Percentiles rank a stretch among this genome's conserved stretches.
These are phyloP conservation scores for Solanum lycopersicoides DNA, from an alignment of 257 asterid species.

Conservation along the genomic window DNA sequence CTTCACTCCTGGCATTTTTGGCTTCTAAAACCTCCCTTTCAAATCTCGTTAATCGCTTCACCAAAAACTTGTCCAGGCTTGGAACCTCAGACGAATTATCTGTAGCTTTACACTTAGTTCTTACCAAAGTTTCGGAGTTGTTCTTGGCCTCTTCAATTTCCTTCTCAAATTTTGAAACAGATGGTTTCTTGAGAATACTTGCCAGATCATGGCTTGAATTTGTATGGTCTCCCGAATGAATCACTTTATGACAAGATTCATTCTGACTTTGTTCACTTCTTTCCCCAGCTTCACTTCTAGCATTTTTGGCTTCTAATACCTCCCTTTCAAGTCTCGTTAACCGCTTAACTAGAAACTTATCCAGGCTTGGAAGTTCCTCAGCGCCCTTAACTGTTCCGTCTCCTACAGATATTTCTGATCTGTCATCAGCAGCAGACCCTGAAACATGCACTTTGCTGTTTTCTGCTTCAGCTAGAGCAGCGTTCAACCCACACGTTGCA, in stretches of 20 bases:
- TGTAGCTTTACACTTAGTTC: not conserved
- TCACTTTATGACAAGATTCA: conserved; percentile 2
- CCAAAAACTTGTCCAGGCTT: conserved; percentile 49
- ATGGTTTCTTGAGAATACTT: conserved; percentile 1
- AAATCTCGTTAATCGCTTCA: conserved; percentile 57
- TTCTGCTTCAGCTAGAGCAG: conserved; percentile 52
- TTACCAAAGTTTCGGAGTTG: conserved; percentile 9
- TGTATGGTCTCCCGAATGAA: not conserved
- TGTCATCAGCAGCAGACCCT: not conserved
- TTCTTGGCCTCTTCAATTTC: conserved; percentile 9
- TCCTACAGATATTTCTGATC: conserved; percentile 18
- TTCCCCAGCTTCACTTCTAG: conserved; percentile 30
- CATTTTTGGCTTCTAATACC: conserved; percentile 73
- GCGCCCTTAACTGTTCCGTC: conserved; percentile 12
- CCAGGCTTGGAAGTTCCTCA: conserved; percentile 66
- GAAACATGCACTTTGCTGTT: conserved; percentile 10
- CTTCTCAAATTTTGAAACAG: not conserved
- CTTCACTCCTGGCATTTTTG: conserved; percentile 37
- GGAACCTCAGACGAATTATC: conserved; percentile 5
- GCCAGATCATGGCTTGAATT: conserved; percentile 8
- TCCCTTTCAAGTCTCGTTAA: conserved; percentile 88
- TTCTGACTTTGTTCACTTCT: conserved; percentile 25
- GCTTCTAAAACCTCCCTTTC: conserved; percentile 83
- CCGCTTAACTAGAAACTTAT: conserved; percentile 74
- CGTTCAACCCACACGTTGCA: conserved; percentile 85